Conservation (phyloP, 306 rosid genomes). For the Cicer yamashitae region DNA sequence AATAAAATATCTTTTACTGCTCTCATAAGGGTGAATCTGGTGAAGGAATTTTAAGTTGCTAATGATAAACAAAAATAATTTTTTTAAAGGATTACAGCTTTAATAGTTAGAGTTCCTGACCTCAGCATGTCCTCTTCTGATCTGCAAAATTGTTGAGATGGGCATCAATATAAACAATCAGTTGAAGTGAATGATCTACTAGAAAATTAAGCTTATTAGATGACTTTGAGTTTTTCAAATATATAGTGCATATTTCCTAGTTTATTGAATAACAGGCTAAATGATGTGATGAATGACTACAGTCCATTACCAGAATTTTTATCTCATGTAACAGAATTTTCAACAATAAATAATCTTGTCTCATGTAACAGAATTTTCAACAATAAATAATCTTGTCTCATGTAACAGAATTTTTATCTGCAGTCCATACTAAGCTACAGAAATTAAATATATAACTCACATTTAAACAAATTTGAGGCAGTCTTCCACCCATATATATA, state of each 20-base stretch:
- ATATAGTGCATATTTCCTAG: not conserved
- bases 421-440: conserved; percentile 29
- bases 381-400: not conserved
- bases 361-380: conserved; percentile 4
- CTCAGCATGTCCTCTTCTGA: conserved; percentile 79
- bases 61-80: conserved; percentile 1
- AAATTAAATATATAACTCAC: conserved; percentile 60
- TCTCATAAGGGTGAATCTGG: conserved; percentile 38
- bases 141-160: conserved; percentile 65
- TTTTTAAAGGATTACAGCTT: conserved; percentile 23
- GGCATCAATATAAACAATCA: conserved; percentile 43
- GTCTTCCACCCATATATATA: conserved; percentile 80
- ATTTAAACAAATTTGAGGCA: conserved; percentile 82
- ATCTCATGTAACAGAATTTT: conserved; percentile 25
- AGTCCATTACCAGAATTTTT: conserved; percentile 2
- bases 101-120: conserved; percentile 52
- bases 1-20: conserved; percentile 15
- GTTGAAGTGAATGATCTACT: conserved; percentile 17
- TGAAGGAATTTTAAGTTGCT: conserved; percentile 32
- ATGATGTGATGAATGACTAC: conserved; percentile 22
- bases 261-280: conserved; percentile 36
- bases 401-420: conserved; percentile 21
- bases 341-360: too few relatives aligned
- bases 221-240: conserved; percentile 27
- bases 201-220: conserved; percentile 17